Evolutionary conservation across 805 yeast species (phyloP), one percentile per base, ranked within the genome.

Genomic region (Dipodascopsis uninucleata): DNA sequence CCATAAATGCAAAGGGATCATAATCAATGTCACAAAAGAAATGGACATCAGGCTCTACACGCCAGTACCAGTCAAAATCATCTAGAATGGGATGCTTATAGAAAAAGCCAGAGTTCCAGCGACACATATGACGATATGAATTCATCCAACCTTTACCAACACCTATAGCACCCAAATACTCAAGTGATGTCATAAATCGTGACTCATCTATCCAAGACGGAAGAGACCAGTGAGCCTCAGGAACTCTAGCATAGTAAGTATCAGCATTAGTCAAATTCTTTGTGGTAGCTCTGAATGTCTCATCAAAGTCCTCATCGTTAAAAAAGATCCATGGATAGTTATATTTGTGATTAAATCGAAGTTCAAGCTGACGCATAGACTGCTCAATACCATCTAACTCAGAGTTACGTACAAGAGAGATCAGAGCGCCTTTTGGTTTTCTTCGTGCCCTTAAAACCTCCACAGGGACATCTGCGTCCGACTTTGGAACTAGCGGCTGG

Each of bases 11-110:
- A 75, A 86, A 86, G 10, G 85, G 68, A 63, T 86, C 95, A 64
- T 83, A 82, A 58, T 79, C 78, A 46, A 88, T 72, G 62, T 85
- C 86, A 68, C 95, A 87, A 65, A 69, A 77, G 54, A 85, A 74
- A 61, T 78, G 76, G 56, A 81, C 78, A 56, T 77, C 82, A n/a
- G 96, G 96, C 67, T 88, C 96, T 28, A 88, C 88, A 64, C 96
- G 79, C 96, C 96, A 88, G 71, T 85, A 85, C 74, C 81, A 88
- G 82, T 57, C 55, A 24, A 37, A 57, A 36, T 79, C 77, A 47
- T 72, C 70, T 62, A 87, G 60, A 38, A 78, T 65, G 37, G 76
- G 77, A 62, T 82, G 83, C 45, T 75, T 67, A 64, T 74, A 81
- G 64, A 85, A 82, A 52, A 79, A 81, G 51, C 90, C 90, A 12